Evolutionary conservation across 768 basidiomycete genomes (phyloP).

Genomic region (Leucogyrophana mollusca): DNA sequence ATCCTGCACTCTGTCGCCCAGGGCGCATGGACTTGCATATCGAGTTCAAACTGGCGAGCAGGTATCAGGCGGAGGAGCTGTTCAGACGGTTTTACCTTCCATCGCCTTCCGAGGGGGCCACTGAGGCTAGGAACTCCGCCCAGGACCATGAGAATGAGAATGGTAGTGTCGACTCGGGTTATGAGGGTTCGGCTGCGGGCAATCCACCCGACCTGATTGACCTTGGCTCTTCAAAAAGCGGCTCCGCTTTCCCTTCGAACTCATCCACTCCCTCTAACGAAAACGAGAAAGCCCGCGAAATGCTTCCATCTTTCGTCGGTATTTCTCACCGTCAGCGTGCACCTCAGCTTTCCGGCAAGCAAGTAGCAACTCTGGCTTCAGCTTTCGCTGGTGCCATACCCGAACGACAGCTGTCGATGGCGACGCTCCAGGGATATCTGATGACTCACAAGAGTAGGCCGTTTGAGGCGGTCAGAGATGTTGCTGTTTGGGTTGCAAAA

Average conservation of each 20-base stretch:
- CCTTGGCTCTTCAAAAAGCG: slow-evolving; percentile 3
- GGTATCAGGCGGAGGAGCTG: slow-evolving; percentile 62
- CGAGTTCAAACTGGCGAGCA: slow-evolving; percentile 74
- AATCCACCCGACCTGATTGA: slow-evolving; percentile 15
- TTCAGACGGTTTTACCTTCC: slow-evolving; percentile 70
- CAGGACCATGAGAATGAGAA: not conserved
- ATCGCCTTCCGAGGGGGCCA: not conserved
- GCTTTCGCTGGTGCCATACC: slow-evolving; percentile 56
- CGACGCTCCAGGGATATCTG: slow-evolving; percentile 54
- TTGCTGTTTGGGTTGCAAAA: slow-evolving; percentile 49
- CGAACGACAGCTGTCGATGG: slow-evolving; percentile 41
- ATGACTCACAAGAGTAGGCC: slow-evolving; percentile 69
- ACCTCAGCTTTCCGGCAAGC: slow-evolving; percentile 38
- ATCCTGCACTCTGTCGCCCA: slow-evolving; percentile 72
- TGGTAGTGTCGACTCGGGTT: not conserved
- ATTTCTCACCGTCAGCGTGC: slow-evolving; percentile 32
- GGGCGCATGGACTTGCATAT: slow-evolving; percentile 82
- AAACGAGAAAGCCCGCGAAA: slow-evolving; percentile 18
- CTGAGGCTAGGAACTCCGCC: not conserved
- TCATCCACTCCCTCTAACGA: slow-evolving; percentile 15
- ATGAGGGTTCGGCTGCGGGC: not conserved
- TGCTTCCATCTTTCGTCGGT: slow-evolving; percentile 9
- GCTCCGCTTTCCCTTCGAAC: not conserved
- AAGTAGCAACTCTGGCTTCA: slow-evolving; percentile 47
- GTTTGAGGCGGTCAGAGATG: slow-evolving; percentile 47